A percentile compares a stretch with the other conserved stretches of the same genome.
These are phyloP conservation scores for Marasmius sp. DNA, from an alignment of 1,284 basidiomycete species.

Conservation along the genomic window DNA sequence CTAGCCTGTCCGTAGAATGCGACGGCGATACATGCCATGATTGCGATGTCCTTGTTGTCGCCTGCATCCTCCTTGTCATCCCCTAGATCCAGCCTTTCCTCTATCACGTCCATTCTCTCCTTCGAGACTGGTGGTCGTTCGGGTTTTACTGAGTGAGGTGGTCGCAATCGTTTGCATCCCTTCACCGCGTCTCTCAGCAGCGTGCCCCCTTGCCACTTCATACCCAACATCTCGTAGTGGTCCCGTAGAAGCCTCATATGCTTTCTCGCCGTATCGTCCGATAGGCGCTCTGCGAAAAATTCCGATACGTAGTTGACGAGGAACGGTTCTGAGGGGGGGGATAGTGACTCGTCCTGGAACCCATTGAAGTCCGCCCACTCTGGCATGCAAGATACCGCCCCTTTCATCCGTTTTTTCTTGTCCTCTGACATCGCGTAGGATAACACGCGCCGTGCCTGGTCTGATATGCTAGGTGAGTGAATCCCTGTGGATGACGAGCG, in stretches of 20 bases:
- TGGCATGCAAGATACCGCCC: too few species aligned
- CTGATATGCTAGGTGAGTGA: too few species aligned
- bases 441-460: too few species aligned
- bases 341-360: too few species aligned
- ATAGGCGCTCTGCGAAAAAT: not conserved
- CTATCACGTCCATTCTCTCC: not conserved
- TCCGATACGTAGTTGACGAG: not conserved
- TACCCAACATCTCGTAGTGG: not conserved
- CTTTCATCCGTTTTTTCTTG: too few species aligned
- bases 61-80: not conserved
- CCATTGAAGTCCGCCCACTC: too few species aligned
- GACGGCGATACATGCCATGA: not conserved
- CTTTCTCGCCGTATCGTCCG: not conserved
- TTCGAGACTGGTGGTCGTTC: not conserved
- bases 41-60: not conserved
- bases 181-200: not conserved
- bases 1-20: constrained; percentile 1
- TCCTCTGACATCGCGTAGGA: too few species aligned
- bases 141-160: not conserved
- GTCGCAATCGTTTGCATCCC: not conserved
- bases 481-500: too few species aligned
- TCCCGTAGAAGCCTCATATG: not conserved
- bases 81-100: not conserved
- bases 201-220: not conserved
- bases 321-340: too few species aligned